Evolutionary conservation across 306 rosid genomes (phyloP).

Genomic region (Castanea sativa): DNA sequence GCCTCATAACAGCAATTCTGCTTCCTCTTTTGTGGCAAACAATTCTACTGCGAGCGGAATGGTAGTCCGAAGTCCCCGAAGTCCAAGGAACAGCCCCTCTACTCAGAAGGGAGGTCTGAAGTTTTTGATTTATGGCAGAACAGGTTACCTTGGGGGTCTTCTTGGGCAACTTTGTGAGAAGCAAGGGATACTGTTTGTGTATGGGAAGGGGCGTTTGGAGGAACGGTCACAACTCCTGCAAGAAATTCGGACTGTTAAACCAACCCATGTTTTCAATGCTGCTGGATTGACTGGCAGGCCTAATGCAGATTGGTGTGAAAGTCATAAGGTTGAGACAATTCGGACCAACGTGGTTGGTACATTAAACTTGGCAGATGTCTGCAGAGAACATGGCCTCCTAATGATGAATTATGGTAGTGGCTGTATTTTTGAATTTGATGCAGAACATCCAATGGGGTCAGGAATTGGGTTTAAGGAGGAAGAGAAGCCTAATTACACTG

Average conservation of each 20-base stretch:
- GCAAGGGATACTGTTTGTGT: conserved; percentile 71
- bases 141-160: conserved; percentile 86
- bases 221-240: conserved; percentile 66
- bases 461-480: conserved; percentile 88
- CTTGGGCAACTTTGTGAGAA: conserved; percentile 78
- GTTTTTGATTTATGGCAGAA: conserved; percentile 77
- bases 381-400: conserved; percentile 75
- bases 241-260: conserved; percentile 67
- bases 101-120: conserved; percentile 48
- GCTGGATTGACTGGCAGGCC: conserved; percentile 92
- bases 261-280: conserved; percentile 82
- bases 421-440: conserved; percentile 81
- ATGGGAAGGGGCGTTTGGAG: conserved; percentile 82
- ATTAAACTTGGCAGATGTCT: conserved; percentile 79
- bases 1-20: conserved; percentile 50
- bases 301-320: conserved; percentile 88
- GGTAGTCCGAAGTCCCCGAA: no score
- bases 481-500: conserved; percentile 73
- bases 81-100: not conserved
- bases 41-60: no score
- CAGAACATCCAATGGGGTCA: conserved; percentile 74
- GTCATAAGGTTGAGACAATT: conserved; percentile 72
- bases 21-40: conserved; percentile 15
- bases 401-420: conserved; percentile 82
- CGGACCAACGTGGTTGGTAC: conserved; percentile 78